phyloP scores from a whole-genome alignment of 2,329 filamentous ascomycete genomes.

The Chalara sp. region DNA sequence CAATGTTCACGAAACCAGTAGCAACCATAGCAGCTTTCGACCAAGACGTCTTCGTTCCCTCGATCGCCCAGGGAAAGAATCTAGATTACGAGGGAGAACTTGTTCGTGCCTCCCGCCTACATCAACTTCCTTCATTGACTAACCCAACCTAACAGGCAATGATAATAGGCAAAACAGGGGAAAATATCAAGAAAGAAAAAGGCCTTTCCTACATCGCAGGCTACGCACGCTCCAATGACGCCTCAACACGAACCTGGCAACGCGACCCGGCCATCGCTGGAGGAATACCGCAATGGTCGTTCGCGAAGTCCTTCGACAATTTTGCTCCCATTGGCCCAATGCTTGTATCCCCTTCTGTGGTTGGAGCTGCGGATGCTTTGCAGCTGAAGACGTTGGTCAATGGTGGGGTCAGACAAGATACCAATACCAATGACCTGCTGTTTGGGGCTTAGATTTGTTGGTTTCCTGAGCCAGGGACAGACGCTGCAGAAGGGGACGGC shows the following conservation, averaged over 20 bases:
- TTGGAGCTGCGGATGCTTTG: neutral
- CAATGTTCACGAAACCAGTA: neutral
- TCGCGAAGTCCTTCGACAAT: neutral
- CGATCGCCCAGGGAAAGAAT: neutral
- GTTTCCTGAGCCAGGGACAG: neutral
- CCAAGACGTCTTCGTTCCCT: neutral
- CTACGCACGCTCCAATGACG: neutral
- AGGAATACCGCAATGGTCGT: neutral
- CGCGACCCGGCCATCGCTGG: neutral
- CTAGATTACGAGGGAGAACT: neutral
- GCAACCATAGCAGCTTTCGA: neutral
- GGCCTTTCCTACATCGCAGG: neutral
- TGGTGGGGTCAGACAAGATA: neutral
- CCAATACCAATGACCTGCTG: neutral
- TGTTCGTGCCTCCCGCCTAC: neutral
- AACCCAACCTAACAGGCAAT: neutral
- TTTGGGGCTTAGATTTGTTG: neutral
- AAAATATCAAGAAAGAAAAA: neutral
- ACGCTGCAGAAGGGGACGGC: neutral
- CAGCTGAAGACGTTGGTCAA: neutral
- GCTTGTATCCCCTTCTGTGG: neutral
- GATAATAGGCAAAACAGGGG: neutral
- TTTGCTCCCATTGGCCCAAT: neutral
- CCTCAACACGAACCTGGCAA: neutral
- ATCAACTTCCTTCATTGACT: neutral